phyloP scores from a whole-genome alignment of 306 rosid species.

The Ormosia emarginata region DNA sequence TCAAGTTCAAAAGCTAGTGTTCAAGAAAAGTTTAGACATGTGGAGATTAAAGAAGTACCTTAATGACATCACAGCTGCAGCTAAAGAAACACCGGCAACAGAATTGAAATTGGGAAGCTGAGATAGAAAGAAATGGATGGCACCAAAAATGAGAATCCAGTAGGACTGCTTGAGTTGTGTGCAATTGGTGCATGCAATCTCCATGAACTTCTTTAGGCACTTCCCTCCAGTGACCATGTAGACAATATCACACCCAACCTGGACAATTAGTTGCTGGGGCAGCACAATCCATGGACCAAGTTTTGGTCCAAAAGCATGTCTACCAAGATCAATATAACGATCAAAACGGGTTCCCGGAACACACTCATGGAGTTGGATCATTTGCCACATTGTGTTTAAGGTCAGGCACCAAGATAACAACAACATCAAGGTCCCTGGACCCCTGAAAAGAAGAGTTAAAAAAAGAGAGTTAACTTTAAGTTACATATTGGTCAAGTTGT shows the following conservation, averaged over 20 bases:
- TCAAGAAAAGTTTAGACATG: not conserved
- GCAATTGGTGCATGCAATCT: constrained; percentile 79
- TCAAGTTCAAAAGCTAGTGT: not conserved
- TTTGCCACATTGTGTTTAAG: constrained; percentile 91
- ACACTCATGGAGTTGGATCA: constrained; percentile 93
- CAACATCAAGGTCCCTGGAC: constrained; percentile 73
- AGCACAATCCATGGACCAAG: constrained; percentile 92
- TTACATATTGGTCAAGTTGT: not conserved
- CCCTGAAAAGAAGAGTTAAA: constrained; percentile 46
- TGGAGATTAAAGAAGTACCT: constrained; percentile 38
- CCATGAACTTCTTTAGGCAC: constrained; percentile 84
- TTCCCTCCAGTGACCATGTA: constrained; percentile 93
- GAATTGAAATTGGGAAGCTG: constrained; percentile 96
- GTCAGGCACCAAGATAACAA: constrained; percentile 75
- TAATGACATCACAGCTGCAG: constrained; percentile 90
- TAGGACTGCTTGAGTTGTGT: constrained; percentile 67
- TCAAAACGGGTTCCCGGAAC: constrained; percentile 86
- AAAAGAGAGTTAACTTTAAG: not conserved
- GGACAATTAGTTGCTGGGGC: constrained; percentile 85
- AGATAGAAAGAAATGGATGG: constrained; percentile 80
- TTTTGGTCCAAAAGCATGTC: constrained; percentile 79
- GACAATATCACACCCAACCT: constrained; percentile 91
- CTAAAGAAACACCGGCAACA: constrained; percentile 89
- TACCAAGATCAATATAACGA: constrained; percentile 79
- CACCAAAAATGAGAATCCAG: constrained; percentile 87